A percentile compares a stretch with the other conserved stretches of the same genome.
Evolutionary conservation across 169 alveolate species (phyloP).

Genomic region (Theileria luwenshuni): DNA sequence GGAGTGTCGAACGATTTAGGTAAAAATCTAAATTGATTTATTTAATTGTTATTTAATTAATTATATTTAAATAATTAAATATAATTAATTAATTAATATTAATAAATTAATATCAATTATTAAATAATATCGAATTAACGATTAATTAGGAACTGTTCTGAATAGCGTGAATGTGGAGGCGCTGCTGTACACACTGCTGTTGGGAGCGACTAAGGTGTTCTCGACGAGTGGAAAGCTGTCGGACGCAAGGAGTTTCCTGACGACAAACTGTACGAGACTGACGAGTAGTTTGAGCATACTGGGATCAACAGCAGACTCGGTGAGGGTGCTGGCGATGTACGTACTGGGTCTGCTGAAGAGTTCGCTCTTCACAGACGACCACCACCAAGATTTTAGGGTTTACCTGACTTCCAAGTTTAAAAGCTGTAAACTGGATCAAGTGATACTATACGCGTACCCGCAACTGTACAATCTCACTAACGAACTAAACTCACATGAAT

Average conservation of each 20-base stretch:
- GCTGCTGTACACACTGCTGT: conserved; percentile 10
- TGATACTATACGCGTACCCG: conserved; percentile 82
- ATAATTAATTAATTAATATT: too few species aligned
- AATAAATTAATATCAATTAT: too few species aligned
- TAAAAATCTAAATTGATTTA: conserved; percentile 74
- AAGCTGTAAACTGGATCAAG: conserved; percentile 75
- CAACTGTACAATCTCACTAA: conserved; percentile 54
- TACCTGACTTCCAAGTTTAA: conserved; percentile 80
- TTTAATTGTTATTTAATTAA: too few species aligned
- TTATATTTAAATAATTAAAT: too few species aligned
- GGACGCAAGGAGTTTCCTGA: conserved; percentile 82
- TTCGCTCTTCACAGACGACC: conserved; percentile 81
- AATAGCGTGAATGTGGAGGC: conserved; percentile 10
- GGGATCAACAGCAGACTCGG: conserved; percentile 56
- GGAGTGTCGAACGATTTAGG: conserved; percentile 89
- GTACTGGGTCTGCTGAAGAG: conserved; percentile 82
- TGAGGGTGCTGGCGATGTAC: conserved; percentile 67
- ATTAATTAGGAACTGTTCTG: conserved; percentile 39
- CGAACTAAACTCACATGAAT: conserved; percentile 15
- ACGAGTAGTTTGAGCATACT: conserved; percentile 56
- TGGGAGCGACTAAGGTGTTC: conserved; percentile 27
- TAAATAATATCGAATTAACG: too few species aligned
- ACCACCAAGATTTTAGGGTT: conserved; percentile 77
- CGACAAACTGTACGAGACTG: conserved; percentile 70
- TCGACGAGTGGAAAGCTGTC: conserved; percentile 74